phyloP scores from a whole-genome alignment of 1,284 basidiomycete genomes.

The Tranzscheliella williamsii region DNA sequence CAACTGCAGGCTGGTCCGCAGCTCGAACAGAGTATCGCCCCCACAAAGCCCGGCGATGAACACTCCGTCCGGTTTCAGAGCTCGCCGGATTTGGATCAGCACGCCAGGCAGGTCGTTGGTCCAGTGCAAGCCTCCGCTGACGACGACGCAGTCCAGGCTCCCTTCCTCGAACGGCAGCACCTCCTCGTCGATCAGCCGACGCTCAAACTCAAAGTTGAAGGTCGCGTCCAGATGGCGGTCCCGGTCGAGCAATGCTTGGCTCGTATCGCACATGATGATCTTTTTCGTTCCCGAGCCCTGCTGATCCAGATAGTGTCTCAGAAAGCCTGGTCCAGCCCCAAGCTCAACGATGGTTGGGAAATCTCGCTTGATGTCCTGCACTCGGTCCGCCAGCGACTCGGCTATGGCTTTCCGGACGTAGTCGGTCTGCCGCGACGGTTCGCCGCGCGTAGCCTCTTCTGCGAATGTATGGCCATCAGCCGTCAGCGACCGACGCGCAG shows the following conservation, averaged over 20 bases:
- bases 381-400: conserved; percentile 82
- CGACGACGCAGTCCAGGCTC: conserved; percentile 88
- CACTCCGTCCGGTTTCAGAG: conserved; percentile 86
- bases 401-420: conserved; percentile 90
- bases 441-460: conserved; percentile 38
- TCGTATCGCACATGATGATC: conserved; percentile 84
- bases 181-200: conserved; percentile 55
- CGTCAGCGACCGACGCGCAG: conserved; percentile 66
- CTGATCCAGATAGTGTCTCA: conserved; percentile 79
- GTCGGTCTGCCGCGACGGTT: conserved; percentile 77
- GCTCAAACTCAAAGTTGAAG: conserved; percentile 50
- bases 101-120: conserved; percentile 95
- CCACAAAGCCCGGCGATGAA: conserved; percentile 94
- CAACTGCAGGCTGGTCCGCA: conserved; percentile 85
- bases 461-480: conserved; percentile 9
- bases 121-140: conserved; percentile 92
- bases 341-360: conserved; percentile 83
- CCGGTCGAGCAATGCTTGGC: conserved; percentile 60
- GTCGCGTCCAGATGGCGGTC: conserved; percentile 44
- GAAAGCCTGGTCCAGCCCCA: conserved; percentile 90
- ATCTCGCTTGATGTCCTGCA: conserved; percentile 84
- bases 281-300: conserved; percentile 69
- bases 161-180: conserved; percentile 67
- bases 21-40: conserved; percentile 93
- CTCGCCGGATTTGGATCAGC: conserved; percentile 83